phyloP scores from a whole-genome alignment of 176 grass and related monocot genomes.

The Cymbopogon citratus region DNA sequence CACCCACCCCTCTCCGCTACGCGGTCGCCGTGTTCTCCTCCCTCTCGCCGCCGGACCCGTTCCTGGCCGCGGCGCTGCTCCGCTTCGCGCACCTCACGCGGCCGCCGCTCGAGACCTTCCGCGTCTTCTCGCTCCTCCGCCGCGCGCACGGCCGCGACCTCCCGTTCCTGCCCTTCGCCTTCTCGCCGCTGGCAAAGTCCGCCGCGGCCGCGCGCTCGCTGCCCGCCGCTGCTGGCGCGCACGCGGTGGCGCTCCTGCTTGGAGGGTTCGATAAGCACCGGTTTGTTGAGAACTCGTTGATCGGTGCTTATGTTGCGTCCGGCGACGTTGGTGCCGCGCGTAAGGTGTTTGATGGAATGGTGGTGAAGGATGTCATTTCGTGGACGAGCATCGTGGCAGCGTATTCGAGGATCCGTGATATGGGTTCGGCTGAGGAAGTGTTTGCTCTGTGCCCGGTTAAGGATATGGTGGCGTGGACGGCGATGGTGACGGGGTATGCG shows the following conservation, averaged over 20 bases:
- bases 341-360: slow-evolving; percentile 54
- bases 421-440: slow-evolving; percentile 36
- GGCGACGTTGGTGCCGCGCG: slow-evolving; percentile 25
- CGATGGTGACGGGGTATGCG: slow-evolving; percentile 48
- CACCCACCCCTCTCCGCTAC: slow-evolving; percentile 34
- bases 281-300: slow-evolving; percentile 59
- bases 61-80: slow-evolving; percentile 45
- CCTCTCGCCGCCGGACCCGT: slow-evolving; percentile 36
- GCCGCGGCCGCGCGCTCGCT: slow-evolving; percentile 31
- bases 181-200: slow-evolving; percentile 40
- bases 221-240: slow-evolving; percentile 4
- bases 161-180: slow-evolving; percentile 50
- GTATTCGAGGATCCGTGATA: slow-evolving; percentile 33
- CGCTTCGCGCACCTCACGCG: slow-evolving; percentile 37
- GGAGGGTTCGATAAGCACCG: slow-evolving; percentile 50
- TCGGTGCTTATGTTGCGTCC: slow-evolving; percentile 23
- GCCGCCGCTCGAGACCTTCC: slow-evolving; percentile 29
- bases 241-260: slow-evolving; percentile 18
- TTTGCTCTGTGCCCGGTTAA: slow-evolving; percentile 34
- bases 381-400: slow-evolving; percentile 58
- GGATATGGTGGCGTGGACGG: slow-evolving; percentile 64
- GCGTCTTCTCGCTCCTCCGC: slow-evolving; percentile 34
- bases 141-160: slow-evolving; percentile 25
- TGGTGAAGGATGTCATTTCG: slow-evolving; percentile 40
- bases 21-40: slow-evolving; percentile 31